These are phyloP conservation scores for Talaromyces thailandensis DNA, from an alignment of 495 filamentous ascomycete species.

Conservation along the genomic window DNA sequence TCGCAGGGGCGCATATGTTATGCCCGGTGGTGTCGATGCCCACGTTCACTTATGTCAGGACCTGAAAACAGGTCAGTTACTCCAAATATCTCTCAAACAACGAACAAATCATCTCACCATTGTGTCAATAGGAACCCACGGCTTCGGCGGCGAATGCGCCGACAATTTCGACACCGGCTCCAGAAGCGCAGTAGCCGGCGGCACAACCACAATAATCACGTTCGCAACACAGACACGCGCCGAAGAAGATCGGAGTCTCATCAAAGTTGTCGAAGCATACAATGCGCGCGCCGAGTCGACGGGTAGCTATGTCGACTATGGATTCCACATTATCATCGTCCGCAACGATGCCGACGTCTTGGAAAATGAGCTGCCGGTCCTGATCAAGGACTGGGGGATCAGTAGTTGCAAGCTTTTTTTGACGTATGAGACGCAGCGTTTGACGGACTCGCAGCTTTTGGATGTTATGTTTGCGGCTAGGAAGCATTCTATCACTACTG, in stretches of 20 bases:
- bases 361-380: slow-evolving; percentile 29
- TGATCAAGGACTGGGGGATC: slow-evolving; percentile 38
- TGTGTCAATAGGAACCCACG: neutral
- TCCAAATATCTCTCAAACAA: too few relatives aligned
- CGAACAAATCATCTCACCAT: too few relatives aligned
- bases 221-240: slow-evolving; percentile 44
- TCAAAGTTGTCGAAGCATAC: slow-evolving; percentile 36
- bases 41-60: slow-evolving; percentile 40
- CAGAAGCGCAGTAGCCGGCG: slow-evolving; percentile 48
- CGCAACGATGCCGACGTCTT: slow-evolving; percentile 39
- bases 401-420: slow-evolving; percentile 54
- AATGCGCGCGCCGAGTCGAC: slow-evolving; percentile 34
- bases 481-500: slow-evolving; percentile 36
- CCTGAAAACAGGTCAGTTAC: neutral
- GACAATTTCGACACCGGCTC: slow-evolving; percentile 39
- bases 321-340: slow-evolving; percentile 48
- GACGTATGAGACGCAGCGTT: slow-evolving; percentile 49
- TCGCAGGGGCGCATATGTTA: slow-evolving; percentile 22
- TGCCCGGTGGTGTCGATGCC: slow-evolving; percentile 35
- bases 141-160: slow-evolving; percentile 21
- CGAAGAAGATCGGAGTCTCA: slow-evolving; percentile 32
- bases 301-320: slow-evolving; percentile 47
- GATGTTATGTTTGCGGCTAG: slow-evolving; percentile 45
- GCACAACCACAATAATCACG: slow-evolving; percentile 52
- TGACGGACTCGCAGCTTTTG: slow-evolving; percentile 48